Evolutionary conservation across 106 monocot genomes (phyloP), one percentile per base, ranked within the genome.

Genomic region (Xerophyta viscosa): DNA sequence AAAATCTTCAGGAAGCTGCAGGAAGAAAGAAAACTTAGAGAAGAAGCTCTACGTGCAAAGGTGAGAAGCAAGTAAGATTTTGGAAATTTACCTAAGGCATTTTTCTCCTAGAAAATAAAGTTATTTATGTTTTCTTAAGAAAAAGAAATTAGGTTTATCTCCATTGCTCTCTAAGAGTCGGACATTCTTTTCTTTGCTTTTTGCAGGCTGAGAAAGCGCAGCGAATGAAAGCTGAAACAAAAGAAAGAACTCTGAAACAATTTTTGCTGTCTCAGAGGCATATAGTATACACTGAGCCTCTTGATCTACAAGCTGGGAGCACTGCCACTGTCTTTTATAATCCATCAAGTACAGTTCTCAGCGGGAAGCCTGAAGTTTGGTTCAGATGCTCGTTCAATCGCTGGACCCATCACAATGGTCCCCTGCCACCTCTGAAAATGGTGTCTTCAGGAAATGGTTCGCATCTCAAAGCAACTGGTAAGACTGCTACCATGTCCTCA

Each of bases 341-440:
- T 74, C 85, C 89, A 24, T 78, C 70, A 8, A 73, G 46, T 54
- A 89, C 96, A 24, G 73, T 89, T 43, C 70, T 96, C 21, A 76
- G 37, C 68, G 96, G 85, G 37, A 96, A 78, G 63, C 60, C 69
- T 37, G 67, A 81, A 46, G 71, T 96, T 65, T 96, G 96, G 96
- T 71, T 85, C 39, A 75, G 76, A 72, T 84, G 76, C 67, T 89
- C 88, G 54, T 96, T 96, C 62, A 96, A 96, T 49, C 84, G 82
- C 20, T 96, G 96, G 96, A 85, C 81, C 42, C 82, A 96, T 41
- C 72, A 8, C 8, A 59, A 27, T 51, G 88, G 96, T 22, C 79
- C 78, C 27, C 71, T 96, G 37, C 75, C 81, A 46, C 81, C 81
- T 30, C 81, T 82, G 54, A 81, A 66, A 53, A 96, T 96, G 96